Percentiles rank a stretch among this genome's conserved stretches.
These are phyloP conservation scores for Eustoma russellianum DNA, from an alignment of 257 asterid species.

Conservation along the genomic window DNA sequence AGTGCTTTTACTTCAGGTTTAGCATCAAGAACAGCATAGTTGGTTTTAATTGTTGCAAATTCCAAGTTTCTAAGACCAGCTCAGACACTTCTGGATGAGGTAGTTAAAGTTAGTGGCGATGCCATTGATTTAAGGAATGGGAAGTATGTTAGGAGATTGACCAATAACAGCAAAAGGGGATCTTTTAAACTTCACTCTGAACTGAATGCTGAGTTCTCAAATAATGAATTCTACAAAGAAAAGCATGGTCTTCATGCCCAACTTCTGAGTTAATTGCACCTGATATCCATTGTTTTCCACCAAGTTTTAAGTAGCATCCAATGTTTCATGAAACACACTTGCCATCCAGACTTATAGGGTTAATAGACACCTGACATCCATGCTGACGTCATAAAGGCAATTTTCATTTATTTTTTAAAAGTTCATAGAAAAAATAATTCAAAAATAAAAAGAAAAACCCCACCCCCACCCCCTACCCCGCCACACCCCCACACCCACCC, in stretches of 20 bases:
- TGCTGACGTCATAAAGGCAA: too few species aligned
- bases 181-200: constrained; percentile 36
- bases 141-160: constrained; percentile 34
- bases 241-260: constrained; percentile 37
- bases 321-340: too few species aligned
- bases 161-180: constrained; percentile 30
- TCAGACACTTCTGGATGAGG: constrained; percentile 66
- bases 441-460: too few species aligned
- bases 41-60: constrained; percentile 23
- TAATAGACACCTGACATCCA: too few species aligned
- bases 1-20: constrained; percentile 14
- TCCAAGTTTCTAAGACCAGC: constrained; percentile 66
- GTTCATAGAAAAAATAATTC: too few species aligned
- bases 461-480: too few species aligned
- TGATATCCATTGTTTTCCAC: too few species aligned
- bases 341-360: too few species aligned
- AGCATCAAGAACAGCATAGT: constrained; percentile 31
- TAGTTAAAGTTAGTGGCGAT: constrained; percentile 44
- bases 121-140: constrained; percentile 33
- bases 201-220: constrained; percentile 43
- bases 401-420: too few species aligned
- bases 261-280: too few species aligned
- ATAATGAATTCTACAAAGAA: constrained; percentile 28
- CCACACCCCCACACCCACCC: too few species aligned
- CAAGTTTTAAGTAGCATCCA: too few species aligned